Evolutionary conservation across 2,329 filamentous ascomycete genomes (phyloP), one percentile per base, ranked within the genome.

Genomic region (Trichoderma sp.): DNA sequence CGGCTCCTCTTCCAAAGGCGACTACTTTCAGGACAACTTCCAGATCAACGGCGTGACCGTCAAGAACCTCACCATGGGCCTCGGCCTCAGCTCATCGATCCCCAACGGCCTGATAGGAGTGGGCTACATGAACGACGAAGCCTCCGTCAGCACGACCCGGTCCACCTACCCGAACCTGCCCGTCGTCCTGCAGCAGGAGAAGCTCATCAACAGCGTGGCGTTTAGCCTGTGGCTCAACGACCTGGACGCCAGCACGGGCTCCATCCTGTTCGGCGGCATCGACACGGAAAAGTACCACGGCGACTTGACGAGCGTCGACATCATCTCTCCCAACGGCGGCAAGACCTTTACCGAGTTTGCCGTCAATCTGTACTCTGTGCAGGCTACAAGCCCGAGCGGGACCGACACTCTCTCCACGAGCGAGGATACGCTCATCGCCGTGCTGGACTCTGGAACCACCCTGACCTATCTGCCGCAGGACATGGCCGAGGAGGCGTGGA

Each of bases 241-340:
- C 62, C 74, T 85, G 10, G 80, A 80, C 65, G 77, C 90, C 0
- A 87, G 82, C 66, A 88, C 83, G 1, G 91, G 91, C 43, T 89
- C 80, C 69, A 88, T 94, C 66, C 79, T 94, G 1, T 95, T 94
- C 69, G 91, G 91, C 45, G 91, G 90, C n/a, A 86, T 93, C 66
- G 90, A 94, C 73, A 90, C 86, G 0, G 84, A 83, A 66, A 93
- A 93, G 73, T 95, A 87, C 76, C 74, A 80, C 0, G 90, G 90
- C 55, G 75, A 84, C 2, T 80, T 93, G 39, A 81, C 82, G 52
- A 84, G 82, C 6, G 79, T 93, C 30, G 81, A 88, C 17, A 80
- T 92, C 67, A 78, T 76, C 5, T 62, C 69, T 15, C 64, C 87
- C 70, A 74, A 81, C 61, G 73, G 77, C 65, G 74, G 79, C 55